Percentiles rank a stretch among this genome's conserved stretches.
Evolutionary conservation across 2,329 filamentous ascomycete species (phyloP).

Genomic region (Fusarium sp.): DNA sequence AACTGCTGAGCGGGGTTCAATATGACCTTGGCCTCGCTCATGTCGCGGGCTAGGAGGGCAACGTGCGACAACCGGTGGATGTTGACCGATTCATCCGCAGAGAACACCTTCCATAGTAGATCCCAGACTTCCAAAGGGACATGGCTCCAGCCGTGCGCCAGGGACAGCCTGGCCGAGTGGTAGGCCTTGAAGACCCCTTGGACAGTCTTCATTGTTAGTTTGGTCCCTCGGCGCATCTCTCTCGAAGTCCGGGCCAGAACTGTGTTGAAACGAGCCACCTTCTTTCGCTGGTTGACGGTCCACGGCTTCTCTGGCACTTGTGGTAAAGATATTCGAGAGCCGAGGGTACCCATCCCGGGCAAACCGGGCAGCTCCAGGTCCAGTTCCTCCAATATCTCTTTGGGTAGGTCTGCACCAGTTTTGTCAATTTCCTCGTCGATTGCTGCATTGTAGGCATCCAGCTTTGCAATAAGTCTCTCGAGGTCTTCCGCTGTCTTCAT

Average conservation of each 20-base stretch:
- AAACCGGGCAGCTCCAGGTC: slow-evolving; percentile 49
- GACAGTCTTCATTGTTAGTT: slow-evolving; percentile 55
- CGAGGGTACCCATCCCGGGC: slow-evolving; percentile 44
- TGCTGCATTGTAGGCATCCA: slow-evolving; percentile 55
- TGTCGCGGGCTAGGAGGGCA: slow-evolving; percentile 75
- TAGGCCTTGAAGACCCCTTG: slow-evolving; percentile 66
- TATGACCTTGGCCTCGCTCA: slow-evolving; percentile 70
- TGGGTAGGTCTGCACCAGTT: slow-evolving; percentile 51
- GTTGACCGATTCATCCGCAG: slow-evolving; percentile 66
- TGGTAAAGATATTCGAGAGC: slow-evolving; percentile 47
- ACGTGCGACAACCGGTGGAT: slow-evolving; percentile 73
- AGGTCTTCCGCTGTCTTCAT: slow-evolving; percentile 54
- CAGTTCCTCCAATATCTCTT: slow-evolving; percentile 53
- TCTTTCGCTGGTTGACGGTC: slow-evolving; percentile 57
- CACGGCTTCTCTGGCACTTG: slow-evolving; percentile 57
- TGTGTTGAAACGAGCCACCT: slow-evolving; percentile 56
- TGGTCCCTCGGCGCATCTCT: slow-evolving; percentile 48
- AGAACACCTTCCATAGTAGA: slow-evolving; percentile 76
- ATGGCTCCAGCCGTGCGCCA: slow-evolving; percentile 64
- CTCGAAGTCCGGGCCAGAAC: slow-evolving; percentile 49
- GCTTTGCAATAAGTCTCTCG: slow-evolving; percentile 53
- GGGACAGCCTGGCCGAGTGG: slow-evolving; percentile 59
- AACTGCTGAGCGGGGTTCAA: slow-evolving; percentile 74
- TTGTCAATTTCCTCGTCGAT: slow-evolving; percentile 56
- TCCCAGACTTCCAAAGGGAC: slow-evolving; percentile 75